Evolutionary conservation across 2,329 filamentous ascomycete genomes (phyloP), one percentile per base, ranked within the genome.

Genomic region (Curvularia sp.): DNA sequence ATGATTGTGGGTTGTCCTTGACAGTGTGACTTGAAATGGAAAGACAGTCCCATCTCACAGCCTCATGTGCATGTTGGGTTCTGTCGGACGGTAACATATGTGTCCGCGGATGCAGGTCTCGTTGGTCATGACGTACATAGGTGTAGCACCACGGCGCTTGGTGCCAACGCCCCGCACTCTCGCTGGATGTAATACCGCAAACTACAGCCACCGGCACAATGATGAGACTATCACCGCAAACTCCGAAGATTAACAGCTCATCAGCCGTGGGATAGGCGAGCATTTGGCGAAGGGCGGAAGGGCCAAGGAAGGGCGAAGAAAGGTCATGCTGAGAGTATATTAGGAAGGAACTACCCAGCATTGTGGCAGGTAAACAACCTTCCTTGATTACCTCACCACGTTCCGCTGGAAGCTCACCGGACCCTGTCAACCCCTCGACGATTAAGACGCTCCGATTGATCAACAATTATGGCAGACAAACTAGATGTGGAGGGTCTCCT

Each of bases 401-500:
- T 46, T 34, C 10, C 19, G 15, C 30, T 45, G 23, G 38, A 25
- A 49, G 32, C 47, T 57, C 53, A 41, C 45, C 42, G 18, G 12
- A 56, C 43, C 38, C 27, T 34, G 43, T 30, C 23, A 46, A 38
- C 42, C 8, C 41, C n/a, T 45, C 12, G 18, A 30, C 30, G 43
- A 32, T 36, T 36, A 12, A 39, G 6, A 23, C 28, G 18, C 13
- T 28, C 42, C 10, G 25, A 59, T n/a, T 55, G 19, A 45, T 18
- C 10, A 23, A 42, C 41, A 56, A 69, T 18, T 42, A 75, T 75
- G 72, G 42, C 66, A 21, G 67, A 74, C 50, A 75, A 74, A 61
- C 61, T 67, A 21, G 67, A 74, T 43, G 61, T 77, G 15, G 59
- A 72, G 48, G 68, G 62, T 1, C 64, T 75, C 32, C 65, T 83